phyloP scores from a whole-genome alignment of 306 rosid species.

The Citrullus mucosospermus region DNA sequence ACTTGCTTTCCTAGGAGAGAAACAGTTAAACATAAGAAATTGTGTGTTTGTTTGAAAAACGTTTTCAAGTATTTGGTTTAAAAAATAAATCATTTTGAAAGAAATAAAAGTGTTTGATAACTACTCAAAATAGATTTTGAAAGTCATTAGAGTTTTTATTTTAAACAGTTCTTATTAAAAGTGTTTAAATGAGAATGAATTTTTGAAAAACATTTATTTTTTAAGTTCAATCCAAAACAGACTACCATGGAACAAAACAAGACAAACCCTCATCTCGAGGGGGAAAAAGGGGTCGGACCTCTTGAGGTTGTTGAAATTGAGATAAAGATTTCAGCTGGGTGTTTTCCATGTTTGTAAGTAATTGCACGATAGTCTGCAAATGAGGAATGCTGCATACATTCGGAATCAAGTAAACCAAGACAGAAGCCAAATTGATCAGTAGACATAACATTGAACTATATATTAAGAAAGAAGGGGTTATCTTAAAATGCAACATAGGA shows the following conservation, averaged over 20 bases:
- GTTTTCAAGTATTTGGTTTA: no score
- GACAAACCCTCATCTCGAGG: neutral
- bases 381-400: conserved; percentile 52
- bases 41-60: neutral
- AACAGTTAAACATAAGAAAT: neutral
- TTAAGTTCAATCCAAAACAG: neutral
- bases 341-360: conserved; percentile 80
- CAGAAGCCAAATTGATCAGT: conserved; percentile 1
- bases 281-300: conserved; percentile 24
- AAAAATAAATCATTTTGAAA: no score
- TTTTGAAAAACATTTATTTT: no score
- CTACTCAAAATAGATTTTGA: no score
- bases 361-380: conserved; percentile 58
- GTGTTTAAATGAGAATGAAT: no score
- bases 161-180: no score
- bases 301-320: conserved; percentile 20
- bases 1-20: conserved; percentile 28
- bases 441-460: neutral
- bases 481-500: neutral
- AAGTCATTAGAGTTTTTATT: no score
- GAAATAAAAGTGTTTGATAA: no score
- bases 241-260: neutral
- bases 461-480: neutral
- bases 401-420: conserved; percentile 9
- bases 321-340: conserved; percentile 52